Conservation (phyloP, 768 basidiomycete genomes). For the Amanita phalloides region DNA sequence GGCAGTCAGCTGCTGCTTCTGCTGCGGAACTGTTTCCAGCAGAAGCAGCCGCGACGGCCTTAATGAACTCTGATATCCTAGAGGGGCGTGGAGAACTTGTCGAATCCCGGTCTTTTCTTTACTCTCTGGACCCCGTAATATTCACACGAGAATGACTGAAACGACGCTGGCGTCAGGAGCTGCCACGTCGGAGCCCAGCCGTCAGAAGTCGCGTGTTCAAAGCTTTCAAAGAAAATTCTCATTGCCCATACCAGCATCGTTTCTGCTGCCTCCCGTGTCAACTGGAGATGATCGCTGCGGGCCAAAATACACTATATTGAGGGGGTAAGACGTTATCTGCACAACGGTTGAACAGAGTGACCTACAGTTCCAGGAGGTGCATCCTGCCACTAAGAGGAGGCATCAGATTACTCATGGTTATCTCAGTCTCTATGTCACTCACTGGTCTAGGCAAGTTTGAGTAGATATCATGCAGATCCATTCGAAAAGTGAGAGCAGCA, state of each 20-base stretch:
- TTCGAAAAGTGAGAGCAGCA: no score
- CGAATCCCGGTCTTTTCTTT: background rate
- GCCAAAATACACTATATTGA: background rate
- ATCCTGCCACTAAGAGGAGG: background rate
- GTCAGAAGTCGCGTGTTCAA: no score
- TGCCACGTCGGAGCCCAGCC: background rate
- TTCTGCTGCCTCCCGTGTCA: background rate
- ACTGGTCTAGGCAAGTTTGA: background rate
- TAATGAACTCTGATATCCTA: background rate
- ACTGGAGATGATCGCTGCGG: background rate
- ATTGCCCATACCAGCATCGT: background rate
- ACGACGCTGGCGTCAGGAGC: background rate
- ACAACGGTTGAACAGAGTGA: background rate
- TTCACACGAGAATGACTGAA: background rate
- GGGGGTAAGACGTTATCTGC: background rate
- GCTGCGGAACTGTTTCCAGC: no score
- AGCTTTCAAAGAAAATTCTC: background rate
- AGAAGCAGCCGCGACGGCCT: no score
- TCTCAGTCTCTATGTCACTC: no score
- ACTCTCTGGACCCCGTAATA: background rate
- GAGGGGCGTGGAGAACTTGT: background rate
- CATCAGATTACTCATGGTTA: background rate
- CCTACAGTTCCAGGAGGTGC: background rate
- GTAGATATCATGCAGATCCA: background rate
- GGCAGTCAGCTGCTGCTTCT: no score